phyloP scores from a whole-genome alignment of 345 rosid genomes.

The Gossypium turneri region DNA sequence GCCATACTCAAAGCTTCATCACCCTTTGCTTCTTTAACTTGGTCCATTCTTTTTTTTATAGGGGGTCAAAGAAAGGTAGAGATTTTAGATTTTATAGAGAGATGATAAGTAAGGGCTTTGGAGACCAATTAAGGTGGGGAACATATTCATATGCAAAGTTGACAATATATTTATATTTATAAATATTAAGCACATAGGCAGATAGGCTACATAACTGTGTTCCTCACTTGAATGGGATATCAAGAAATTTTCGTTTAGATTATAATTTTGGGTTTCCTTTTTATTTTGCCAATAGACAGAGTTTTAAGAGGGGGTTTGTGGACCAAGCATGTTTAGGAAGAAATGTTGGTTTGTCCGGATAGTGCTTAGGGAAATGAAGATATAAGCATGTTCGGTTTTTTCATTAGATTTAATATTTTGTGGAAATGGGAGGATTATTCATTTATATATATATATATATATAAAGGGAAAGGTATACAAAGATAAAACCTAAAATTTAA shows the following conservation, averaged over 20 bases:
- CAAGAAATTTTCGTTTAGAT: conserved; percentile 9
- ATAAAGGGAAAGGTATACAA: too few relatives aligned
- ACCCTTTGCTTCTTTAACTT: conserved; percentile 5
- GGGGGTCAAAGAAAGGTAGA: conserved; percentile 21
- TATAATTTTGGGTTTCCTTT: conserved; percentile 1
- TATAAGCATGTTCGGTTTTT: conserved; percentile 5
- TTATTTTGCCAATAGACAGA: conserved; percentile 26
- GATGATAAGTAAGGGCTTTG: conserved; percentile 20
- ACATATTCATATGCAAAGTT: conserved; percentile 57
- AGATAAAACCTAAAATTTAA: too few relatives aligned
- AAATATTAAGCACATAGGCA: conserved; percentile 19
- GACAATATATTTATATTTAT: conserved; percentile 19
- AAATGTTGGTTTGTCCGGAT: conserved; percentile 33
- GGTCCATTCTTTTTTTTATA: neutral
- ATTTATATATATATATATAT: too few relatives aligned
- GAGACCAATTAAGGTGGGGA: conserved; percentile 64
- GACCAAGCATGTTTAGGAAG: conserved; percentile 33
- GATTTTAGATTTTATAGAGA: conserved; percentile 12
- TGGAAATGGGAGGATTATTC: neutral
- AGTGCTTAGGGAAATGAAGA: conserved; percentile 32
- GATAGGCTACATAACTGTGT: conserved; percentile 37
- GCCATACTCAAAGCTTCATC: conserved; percentile 18
- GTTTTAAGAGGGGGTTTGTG: conserved; percentile 30
- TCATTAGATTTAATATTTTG: neutral
- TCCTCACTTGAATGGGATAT: conserved; percentile 30